Percentiles rank a stretch among this genome's conserved stretches.
These are phyloP conservation scores for Plasmodium relictum DNA, from an alignment of 169 alveolate genomes.

Conservation along the genomic window DNA sequence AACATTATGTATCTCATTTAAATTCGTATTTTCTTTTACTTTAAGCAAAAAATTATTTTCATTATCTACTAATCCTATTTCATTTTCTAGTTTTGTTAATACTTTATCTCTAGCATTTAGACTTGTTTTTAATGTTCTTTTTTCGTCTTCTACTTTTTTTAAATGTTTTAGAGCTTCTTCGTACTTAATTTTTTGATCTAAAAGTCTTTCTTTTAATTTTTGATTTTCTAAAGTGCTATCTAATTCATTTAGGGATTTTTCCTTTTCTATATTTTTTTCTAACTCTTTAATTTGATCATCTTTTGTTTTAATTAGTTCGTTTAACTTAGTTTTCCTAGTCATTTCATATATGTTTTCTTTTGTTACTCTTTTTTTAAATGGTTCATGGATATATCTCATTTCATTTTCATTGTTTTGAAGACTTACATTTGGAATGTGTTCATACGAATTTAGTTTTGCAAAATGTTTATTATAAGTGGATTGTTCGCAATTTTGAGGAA, in stretches of 20 bases:
- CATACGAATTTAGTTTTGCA: background rate
- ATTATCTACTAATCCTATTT: conserved; percentile 56
- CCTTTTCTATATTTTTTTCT: conserved; percentile 41
- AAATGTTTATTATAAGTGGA: background rate
- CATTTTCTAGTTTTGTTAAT: conserved; percentile 65
- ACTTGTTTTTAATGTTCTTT: conserved; percentile 62
- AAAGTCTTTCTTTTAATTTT: conserved; percentile 48
- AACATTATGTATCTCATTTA: conserved; percentile 51
- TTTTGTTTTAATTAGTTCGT: conserved; percentile 47
- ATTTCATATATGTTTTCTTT: conserved; percentile 32
- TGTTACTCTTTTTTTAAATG: conserved; percentile 45
- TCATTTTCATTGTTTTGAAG: too few species aligned
- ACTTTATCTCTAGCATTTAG: conserved; percentile 69
- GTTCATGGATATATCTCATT: conserved; percentile 3
- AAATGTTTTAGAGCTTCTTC: conserved; percentile 75
- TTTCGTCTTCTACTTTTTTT: conserved; percentile 65
- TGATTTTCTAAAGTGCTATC: conserved; percentile 24
- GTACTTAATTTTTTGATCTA: conserved; percentile 74
- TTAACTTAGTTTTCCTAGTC: conserved; percentile 18
- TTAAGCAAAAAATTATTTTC: conserved; percentile 66
- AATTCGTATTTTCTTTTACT: conserved; percentile 30
- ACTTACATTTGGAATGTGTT: background rate
- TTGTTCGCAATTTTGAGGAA: background rate
- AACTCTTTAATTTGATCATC: conserved; percentile 57
- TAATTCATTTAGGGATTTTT: conserved; percentile 12